phyloP scores from a whole-genome alignment of 2,329 filamentous ascomycete species.

The Claviceps monticola region DNA sequence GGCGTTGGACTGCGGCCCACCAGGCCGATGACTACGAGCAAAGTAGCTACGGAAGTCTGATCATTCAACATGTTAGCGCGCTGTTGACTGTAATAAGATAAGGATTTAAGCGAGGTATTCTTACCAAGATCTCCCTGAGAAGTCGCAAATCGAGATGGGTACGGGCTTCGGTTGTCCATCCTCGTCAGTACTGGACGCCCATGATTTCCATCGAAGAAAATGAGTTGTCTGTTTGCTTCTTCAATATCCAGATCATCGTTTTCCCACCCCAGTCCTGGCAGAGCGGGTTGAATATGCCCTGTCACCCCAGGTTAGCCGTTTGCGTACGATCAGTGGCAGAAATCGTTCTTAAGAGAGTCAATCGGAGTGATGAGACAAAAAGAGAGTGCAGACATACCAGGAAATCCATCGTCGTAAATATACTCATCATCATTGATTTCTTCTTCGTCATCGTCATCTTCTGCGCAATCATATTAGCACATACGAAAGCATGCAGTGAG shows the following conservation, averaged over 20 bases:
- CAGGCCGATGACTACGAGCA: constrained; percentile 38
- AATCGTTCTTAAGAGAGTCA: neutral
- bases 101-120: constrained; percentile 4
- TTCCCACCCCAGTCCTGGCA: constrained; percentile 44
- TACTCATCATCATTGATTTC: constrained; percentile 56
- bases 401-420: constrained; percentile 45
- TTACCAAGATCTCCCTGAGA: constrained; percentile 40
- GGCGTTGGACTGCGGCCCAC: constrained; percentile 38
- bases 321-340: neutral
- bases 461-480: constrained; percentile 9
- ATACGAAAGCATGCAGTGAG: neutral
- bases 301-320: neutral
- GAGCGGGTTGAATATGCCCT: constrained; percentile 18
- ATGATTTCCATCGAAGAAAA: constrained; percentile 37
- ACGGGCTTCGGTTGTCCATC: constrained; percentile 38
- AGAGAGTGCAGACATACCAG: constrained; percentile 28
- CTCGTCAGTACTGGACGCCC: constrained; percentile 20
- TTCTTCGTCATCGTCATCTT: constrained; percentile 51
- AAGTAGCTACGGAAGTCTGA: constrained; percentile 35
- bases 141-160: constrained; percentile 40
- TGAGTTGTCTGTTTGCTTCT: constrained; percentile 31
- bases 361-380: neutral
- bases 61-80: neutral
- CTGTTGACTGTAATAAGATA: neutral
- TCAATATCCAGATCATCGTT: constrained; percentile 37